Conservation (phyloP, 1,139 yeast species). For the Scheffersomyces parashehatae region DNA sequence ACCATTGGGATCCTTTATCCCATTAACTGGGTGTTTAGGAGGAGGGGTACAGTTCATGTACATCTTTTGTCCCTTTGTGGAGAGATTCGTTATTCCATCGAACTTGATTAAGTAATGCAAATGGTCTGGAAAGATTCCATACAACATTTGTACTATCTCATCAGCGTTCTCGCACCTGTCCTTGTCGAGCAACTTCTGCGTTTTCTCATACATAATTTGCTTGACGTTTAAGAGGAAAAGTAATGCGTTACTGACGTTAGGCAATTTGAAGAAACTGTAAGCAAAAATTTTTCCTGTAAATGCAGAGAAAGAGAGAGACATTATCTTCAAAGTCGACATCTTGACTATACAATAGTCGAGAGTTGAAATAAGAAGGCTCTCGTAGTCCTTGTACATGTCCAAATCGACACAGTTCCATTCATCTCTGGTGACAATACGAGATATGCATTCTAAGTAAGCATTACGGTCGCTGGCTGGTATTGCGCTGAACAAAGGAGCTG, state of each 20-base stretch:
- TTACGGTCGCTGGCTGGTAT: conserved; percentile 52
- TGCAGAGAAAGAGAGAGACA: conserved; percentile 64
- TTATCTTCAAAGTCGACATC: conserved; percentile 50
- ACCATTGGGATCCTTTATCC: conserved; percentile 62
- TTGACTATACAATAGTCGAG: conserved; percentile 55
- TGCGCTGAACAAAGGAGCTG: conserved; percentile 7
- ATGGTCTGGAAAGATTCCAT: conserved; percentile 36
- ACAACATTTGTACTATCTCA: conserved; percentile 7
- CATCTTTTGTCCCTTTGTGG: conserved; percentile 23
- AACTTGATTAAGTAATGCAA: conserved; percentile 39
- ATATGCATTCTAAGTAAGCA: conserved; percentile 73
- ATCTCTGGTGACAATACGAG: conserved; percentile 59
- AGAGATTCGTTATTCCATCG: conserved; percentile 26
- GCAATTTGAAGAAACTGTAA: conserved; percentile 58
- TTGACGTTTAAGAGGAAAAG: conserved; percentile 62
- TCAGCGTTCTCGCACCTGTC: conserved; percentile 6
- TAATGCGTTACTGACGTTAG: conserved; percentile 62
- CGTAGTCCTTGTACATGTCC: conserved; percentile 25
- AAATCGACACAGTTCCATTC: conserved; percentile 55
- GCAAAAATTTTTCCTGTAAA: conserved; percentile 83
- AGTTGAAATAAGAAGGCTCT: conserved; percentile 49
- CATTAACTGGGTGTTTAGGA: conserved; percentile 55
- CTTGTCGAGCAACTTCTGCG: conserved; percentile 7
- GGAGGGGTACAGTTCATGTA: conserved; percentile 44
- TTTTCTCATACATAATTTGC: conserved; percentile 30